Base-by-base conservation (phyloP, 768 basidiomycete genomes). In the Pleurotus eryngii region DNA sequence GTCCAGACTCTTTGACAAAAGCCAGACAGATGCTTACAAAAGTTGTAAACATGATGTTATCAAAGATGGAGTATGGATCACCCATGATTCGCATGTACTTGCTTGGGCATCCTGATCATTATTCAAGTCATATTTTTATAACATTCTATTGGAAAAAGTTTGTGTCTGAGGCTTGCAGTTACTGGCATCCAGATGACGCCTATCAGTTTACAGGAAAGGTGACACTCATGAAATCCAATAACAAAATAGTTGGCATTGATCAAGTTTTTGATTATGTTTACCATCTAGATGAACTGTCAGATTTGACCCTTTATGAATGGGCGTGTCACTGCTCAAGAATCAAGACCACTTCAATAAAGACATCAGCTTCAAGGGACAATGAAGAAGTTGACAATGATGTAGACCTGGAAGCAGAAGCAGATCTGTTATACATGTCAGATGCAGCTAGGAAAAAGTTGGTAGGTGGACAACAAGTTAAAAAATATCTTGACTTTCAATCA, bases 101-200 rank as follows among this genome's bases (percentile, higher is more conserved):
- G n/a, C n/a, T n/a, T n/a, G 63, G 61, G 17, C 46, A 65, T 60
- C 67, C 65, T n/a, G 69, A 72, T 46, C 68, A 72, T 48, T 74
- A 74, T 55, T 70, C 65, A 9, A 70, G 62, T 38, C 65, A 69
- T 57, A 47, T 11, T 15, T 56, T 46, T 56, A 46, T 47, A n/a
- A 14, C 35, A 9, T 55, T 59, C 35, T 59, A 59, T 39, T 59
- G 58, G 58, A 18, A 49, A 39, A 49, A 8, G n/a, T 59, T 37
- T 63, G 66, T 70, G 5, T n/a, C 30, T 3, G 61, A 68, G 27
- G 61, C 64, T 4, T 24, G 49, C 8, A 27, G 40, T 4, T 38
- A 22, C 0, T 68, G 65, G 57, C n/a, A 59, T 38, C 15, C 20
- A 8, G 57, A 40, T 27, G 43, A 56, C n/a, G 55, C 58, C 55